phyloP scores from a whole-genome alignment of 208 protist genomes.

The Balamuthia mandrillaris region DNA sequence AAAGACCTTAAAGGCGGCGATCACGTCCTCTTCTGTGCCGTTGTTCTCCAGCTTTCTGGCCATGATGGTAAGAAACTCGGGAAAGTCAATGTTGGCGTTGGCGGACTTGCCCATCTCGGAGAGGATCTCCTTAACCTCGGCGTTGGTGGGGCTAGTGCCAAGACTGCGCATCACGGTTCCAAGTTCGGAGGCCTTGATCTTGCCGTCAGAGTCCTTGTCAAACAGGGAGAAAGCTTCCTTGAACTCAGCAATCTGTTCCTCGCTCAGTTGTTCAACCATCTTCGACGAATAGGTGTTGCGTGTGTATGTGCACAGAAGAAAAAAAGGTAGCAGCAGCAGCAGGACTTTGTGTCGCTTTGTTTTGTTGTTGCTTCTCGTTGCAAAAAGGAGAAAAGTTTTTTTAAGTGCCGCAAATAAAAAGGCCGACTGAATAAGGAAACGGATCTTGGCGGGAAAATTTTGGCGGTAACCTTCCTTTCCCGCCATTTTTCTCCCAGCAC shows the following conservation, averaged over 20 bases:
- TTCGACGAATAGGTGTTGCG: no score
- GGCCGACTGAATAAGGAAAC: no score
- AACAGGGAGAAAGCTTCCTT: conserved; percentile 99
- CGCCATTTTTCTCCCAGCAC: no score
- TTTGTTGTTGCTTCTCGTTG: no score
- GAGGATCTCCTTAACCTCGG: conserved; percentile 89
- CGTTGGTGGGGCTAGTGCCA: conserved; percentile 92
- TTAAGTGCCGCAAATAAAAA: no score
- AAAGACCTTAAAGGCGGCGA: conserved; percentile 73
- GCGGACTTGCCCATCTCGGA: conserved; percentile 85
- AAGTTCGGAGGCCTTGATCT: conserved; percentile 92
- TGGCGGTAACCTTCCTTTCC: no score
- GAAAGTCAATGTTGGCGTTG: conserved; percentile 96
- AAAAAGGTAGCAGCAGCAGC: no score
- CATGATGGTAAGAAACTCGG: conserved; percentile 79
- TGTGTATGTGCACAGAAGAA: no score
- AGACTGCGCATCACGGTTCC: conserved; percentile 97
- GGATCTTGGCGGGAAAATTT: no score
- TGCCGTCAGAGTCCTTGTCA: conserved; percentile 97
- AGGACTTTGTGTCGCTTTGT: no score
- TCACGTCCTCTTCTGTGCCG: conserved; percentile 67
- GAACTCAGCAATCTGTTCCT: conserved; percentile 90
- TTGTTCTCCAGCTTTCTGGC: conserved; percentile 64
- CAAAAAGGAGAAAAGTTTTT: no score
- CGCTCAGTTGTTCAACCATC: conserved; percentile 32